Evolutionary conservation across 23 red algal species (phyloP).

Genomic region (Gracilaria caudata): DNA sequence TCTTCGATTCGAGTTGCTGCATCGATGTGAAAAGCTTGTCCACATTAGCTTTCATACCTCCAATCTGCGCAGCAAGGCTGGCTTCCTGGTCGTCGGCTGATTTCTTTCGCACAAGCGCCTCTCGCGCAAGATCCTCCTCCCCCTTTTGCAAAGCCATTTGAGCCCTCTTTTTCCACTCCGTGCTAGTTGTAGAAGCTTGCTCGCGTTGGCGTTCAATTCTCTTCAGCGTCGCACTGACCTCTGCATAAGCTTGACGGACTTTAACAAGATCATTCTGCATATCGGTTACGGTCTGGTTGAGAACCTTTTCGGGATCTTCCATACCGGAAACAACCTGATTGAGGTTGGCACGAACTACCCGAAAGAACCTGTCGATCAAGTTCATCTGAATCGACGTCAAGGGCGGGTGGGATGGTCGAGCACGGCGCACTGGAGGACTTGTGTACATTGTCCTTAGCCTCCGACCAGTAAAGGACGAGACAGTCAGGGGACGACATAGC

Average conservation of each 20-base stretch:
- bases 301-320: conserved; percentile 98
- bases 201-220: conserved; percentile 95
- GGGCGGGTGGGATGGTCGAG: conserved; percentile 3
- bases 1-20: conserved; percentile 91
- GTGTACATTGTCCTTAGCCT: conserved; percentile 14
- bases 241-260: conserved; percentile 98
- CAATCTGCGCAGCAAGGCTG: conserved; percentile 75
- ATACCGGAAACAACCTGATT: conserved; percentile 90
- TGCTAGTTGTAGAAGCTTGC: conserved; percentile 75
- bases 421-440: conserved; percentile 34
- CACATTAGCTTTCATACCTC: conserved; percentile 77
- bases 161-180: conserved; percentile 96
- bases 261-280: conserved; percentile 94
- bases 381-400: conserved; percentile 80
- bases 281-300: conserved; percentile 92
- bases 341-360: conserved; percentile 90
- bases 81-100: conserved; percentile 83
- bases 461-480: conserved; percentile 37
- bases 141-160: conserved; percentile 97
- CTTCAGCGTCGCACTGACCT: conserved; percentile 92
- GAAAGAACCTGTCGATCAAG: conserved; percentile 89
- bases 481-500: background rate
- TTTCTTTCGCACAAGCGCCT: conserved; percentile 90
- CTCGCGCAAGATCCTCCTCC: conserved; percentile 92
- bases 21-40: conserved; percentile 93